Evolutionary conservation across 164 flowering plant species (phyloP).

Genomic region (Annona cherimola): DNA sequence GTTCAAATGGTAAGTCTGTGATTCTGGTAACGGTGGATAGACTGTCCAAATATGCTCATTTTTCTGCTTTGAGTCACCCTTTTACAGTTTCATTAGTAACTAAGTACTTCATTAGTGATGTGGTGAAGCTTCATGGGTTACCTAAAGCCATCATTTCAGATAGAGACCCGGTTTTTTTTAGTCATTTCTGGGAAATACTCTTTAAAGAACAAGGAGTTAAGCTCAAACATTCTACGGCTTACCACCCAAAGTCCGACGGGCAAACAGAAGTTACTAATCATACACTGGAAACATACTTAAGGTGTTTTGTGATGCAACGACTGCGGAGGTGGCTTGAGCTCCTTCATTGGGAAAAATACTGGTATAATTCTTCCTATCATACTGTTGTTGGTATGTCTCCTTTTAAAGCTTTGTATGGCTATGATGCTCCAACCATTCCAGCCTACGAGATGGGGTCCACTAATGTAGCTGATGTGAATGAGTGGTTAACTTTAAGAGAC

Average conservation of each 20-base stretch:
- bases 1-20: not conserved
- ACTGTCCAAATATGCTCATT: not conserved
- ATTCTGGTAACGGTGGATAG: slow-evolving; percentile 1
- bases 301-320: not conserved
- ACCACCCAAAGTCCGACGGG: not conserved
- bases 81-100: too few relatives aligned
- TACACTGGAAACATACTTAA: not conserved
- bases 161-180: too few relatives aligned
- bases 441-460: not conserved
- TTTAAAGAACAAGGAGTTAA: too few relatives aligned
- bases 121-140: too few relatives aligned
- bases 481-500: too few relatives aligned
- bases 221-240: not conserved
- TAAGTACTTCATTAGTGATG: too few relatives aligned
- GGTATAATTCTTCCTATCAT: not conserved
- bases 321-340: not conserved
- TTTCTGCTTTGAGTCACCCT: too few relatives aligned
- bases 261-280: not conserved
- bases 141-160: too few relatives aligned
- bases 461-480: not conserved
- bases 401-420: not conserved
- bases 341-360: not conserved
- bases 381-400: not conserved
- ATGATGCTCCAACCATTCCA: not conserved
- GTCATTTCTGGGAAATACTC: too few relatives aligned